Conservation (phyloP, 2,329 filamentous ascomycete genomes). For the Arthroderma sp. region DNA sequence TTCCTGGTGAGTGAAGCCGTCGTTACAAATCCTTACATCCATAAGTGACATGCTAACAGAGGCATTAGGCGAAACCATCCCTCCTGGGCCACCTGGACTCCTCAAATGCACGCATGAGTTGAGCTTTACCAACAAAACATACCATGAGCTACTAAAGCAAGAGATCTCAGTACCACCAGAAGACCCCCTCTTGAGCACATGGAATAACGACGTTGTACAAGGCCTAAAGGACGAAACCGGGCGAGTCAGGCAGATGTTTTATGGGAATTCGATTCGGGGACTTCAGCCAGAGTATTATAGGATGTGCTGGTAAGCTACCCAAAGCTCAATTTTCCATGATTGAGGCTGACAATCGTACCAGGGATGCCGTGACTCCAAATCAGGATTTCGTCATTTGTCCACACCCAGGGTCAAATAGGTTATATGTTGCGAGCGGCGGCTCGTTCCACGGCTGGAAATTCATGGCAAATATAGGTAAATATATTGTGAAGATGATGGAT, state of each 20-base stretch:
- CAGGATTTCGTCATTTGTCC: slow-evolving; percentile 40
- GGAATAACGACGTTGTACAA: slow-evolving; percentile 1
- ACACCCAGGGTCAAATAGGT: slow-evolving; percentile 32
- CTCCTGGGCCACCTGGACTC: not conserved
- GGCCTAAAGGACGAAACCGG: slow-evolving; percentile 3
- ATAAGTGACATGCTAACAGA: not conserved
- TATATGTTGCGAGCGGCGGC: slow-evolving; percentile 38
- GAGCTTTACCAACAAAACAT: slow-evolving; percentile 4
- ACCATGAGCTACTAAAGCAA: not conserved
- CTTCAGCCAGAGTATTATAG: slow-evolving; percentile 2
- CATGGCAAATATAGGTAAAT: slow-evolving; percentile 38
- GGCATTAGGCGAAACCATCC: slow-evolving; percentile 5
- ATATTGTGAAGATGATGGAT: slow-evolving; percentile 38
- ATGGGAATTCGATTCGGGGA: not conserved
- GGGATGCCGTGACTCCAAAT: slow-evolving; percentile 43
- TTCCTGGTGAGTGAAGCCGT: not conserved
- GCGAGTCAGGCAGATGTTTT: not conserved
- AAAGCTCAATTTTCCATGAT: not conserved
- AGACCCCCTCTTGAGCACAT: not conserved
- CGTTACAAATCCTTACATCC: not conserved
- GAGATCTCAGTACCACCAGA: slow-evolving; percentile 4
- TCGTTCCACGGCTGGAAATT: slow-evolving; percentile 43
- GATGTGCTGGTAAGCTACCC: slow-evolving; percentile 4
- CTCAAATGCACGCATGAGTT: slow-evolving; percentile 5
- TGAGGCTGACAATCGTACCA: not conserved